Evolutionary conservation across 2,329 filamentous ascomycete species (phyloP).

Genomic region (Myriosclerotinia scirpicola): DNA sequence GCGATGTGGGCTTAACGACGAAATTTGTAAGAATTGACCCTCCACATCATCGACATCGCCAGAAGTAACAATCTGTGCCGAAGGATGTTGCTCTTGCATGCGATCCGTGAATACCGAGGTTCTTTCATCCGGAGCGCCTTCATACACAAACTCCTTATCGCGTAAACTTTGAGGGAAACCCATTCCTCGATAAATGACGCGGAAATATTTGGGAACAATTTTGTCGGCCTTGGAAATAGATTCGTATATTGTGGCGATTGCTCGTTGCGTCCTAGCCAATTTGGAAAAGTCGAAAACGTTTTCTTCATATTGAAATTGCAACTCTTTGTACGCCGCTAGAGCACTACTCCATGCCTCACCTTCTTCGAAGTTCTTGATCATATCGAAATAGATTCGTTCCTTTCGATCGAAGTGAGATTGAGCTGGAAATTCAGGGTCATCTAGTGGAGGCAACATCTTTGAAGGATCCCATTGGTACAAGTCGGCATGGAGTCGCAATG

Average conservation of each 20-base stretch:
- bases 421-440: slow-evolving; percentile 74
- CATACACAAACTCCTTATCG: slow-evolving; percentile 91
- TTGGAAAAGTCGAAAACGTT: slow-evolving; percentile 91
- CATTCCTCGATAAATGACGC: slow-evolving; percentile 83
- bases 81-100: slow-evolving; percentile 86
- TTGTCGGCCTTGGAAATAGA: slow-evolving; percentile 79
- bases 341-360: slow-evolving; percentile 93
- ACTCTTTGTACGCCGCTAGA: slow-evolving; percentile 82
- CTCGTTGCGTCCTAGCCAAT: slow-evolving; percentile 81
- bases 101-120: slow-evolving; percentile 82
- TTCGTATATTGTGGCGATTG: slow-evolving; percentile 91
- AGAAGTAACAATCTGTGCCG: slow-evolving; percentile 74
- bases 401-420: slow-evolving; percentile 92
- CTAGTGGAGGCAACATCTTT: slow-evolving; percentile 62
- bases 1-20: slow-evolving; percentile 75
- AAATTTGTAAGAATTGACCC: slow-evolving; percentile 86
- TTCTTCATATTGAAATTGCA: slow-evolving; percentile 86
- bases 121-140: slow-evolving; percentile 75
- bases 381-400: slow-evolving; percentile 87
- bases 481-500: slow-evolving; percentile 86
- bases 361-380: slow-evolving; percentile 93
- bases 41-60: slow-evolving; percentile 77
- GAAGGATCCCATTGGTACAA: slow-evolving; percentile 87
- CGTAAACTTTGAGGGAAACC: slow-evolving; percentile 79
- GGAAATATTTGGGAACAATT: slow-evolving; percentile 81